Evolutionary conservation across 192 early-diverging fungal species (phyloP).

Genomic region (Umbelopsis sp.): DNA sequence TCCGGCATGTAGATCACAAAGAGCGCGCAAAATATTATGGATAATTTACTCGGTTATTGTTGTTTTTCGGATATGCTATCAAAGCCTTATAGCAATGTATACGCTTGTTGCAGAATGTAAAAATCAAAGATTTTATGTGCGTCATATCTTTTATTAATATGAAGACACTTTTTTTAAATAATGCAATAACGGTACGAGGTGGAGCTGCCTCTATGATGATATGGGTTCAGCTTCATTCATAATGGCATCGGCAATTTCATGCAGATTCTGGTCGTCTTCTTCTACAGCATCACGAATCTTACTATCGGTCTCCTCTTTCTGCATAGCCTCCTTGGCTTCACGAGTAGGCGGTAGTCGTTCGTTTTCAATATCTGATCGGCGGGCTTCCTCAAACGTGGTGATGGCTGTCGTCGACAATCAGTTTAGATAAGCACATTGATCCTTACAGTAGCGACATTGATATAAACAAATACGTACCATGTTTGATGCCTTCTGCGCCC

Average conservation of each 20-base stretch:
- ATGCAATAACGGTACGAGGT: conserved; percentile 16
- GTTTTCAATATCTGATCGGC: conserved; percentile 88
- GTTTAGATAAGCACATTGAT: neutral
- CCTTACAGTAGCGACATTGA: neutral
- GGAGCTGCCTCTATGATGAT: neutral
- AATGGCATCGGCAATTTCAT: conserved; percentile 37
- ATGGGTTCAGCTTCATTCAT: conserved; percentile 22
- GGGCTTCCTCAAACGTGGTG: conserved; percentile 91
- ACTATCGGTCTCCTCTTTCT: conserved; percentile 37
- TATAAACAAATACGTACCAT: conserved; percentile 51
- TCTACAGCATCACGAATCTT: conserved; percentile 39
- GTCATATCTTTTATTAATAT: conserved; percentile 13
- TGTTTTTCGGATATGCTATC: no score
- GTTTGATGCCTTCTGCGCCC: conserved; percentile 91
- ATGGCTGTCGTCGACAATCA: conserved; percentile 59
- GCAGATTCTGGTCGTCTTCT: conserved; percentile 34
- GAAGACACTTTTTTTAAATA: neutral
- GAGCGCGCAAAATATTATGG: no score
- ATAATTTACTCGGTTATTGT: no score
- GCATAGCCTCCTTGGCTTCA: conserved; percentile 46
- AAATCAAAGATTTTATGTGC: neutral
- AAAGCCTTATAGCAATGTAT: no score
- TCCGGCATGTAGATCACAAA: no score
- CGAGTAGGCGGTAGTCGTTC: conserved; percentile 86
- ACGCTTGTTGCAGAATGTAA: no score